Evolutionary conservation across 768 basidiomycete genomes (phyloP), one percentile per base, ranked within the genome.

Genomic region (Suillus brevipes): DNA sequence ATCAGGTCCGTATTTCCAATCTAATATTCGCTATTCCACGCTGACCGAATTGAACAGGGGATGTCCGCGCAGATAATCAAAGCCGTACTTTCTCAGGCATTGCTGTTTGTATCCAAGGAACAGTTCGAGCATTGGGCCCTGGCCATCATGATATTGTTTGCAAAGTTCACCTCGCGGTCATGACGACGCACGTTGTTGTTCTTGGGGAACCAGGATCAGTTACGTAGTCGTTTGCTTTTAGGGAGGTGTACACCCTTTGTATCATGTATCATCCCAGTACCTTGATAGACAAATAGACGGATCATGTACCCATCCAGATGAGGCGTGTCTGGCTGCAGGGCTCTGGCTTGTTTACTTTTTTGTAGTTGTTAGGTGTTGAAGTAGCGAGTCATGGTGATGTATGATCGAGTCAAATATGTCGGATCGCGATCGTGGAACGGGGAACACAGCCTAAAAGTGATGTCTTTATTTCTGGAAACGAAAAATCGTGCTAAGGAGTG

Each of bases 41-140:
- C 13, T 53, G 37, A 47, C 45, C 49, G 43, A 60, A 31, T 42
- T 61, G 57, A 66, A 56, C 77, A 96, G 90, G 97, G 97, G 13
- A 96, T 99, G 92, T 84, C 90, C 68, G 96, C 97, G 0, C 97
- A 99, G 77, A 95, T 99, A 64, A 84, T 88, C 60, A 99, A 99
- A 76, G 97, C 97, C 0, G 96, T 98, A 14, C 79, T 99, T 16
- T 92, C 94, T 9, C 97, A 99, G 77, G 97, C 95, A 2, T 82
- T 99, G 68, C 79, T 99, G 61, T 99, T 99, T 82, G 91, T 97
- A 81, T 93, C 95, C 68, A 99, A 99, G 78, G 97, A 98, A 72
- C 92, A 95, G 72, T 96, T 99, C 71, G 97, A 99, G 75, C 86
- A 86, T 5, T 97, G 91, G 85, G 89, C 94, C 1, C 80, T 94